phyloP scores from a whole-genome alignment of 257 asterid genomes.

The Anisodus acutangulus region DNA sequence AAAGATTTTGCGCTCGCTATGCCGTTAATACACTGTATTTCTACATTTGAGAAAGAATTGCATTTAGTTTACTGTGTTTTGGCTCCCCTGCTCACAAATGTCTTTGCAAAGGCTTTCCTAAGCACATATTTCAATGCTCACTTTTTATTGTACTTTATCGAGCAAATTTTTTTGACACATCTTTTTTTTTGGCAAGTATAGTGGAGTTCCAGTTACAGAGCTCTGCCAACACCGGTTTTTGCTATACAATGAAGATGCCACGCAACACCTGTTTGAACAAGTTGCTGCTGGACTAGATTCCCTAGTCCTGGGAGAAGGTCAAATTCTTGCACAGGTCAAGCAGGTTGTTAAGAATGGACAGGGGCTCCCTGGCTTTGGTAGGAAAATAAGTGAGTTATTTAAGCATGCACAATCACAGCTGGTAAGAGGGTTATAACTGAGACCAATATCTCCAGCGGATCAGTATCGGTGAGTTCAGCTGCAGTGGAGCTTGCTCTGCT shows the following conservation, averaged over 20 bases:
- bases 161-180: conserved; percentile 24
- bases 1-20: not conserved
- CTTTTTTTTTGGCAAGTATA: conserved; percentile 58
- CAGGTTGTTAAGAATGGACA: conserved; percentile 82
- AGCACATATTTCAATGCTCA: not conserved
- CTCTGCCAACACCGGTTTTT: conserved; percentile 64
- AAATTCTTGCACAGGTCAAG: conserved; percentile 90
- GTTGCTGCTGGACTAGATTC: conserved; percentile 95
- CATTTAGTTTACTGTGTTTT: not conserved
- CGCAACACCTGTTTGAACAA: conserved; percentile 73
- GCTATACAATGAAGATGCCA: conserved; percentile 72
- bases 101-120: not conserved
- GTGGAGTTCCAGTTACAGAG: conserved; percentile 80
- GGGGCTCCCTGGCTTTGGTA: conserved; percentile 81
- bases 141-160: not conserved
- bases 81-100: not conserved
- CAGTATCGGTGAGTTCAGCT: conserved; percentile 95
- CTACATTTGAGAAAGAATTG: not conserved
- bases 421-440: conserved; percentile 94
- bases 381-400: conserved; percentile 76
- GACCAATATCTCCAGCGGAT: conserved; percentile 79
- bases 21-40: not conserved
- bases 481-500: conserved; percentile 89
- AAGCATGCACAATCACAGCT: conserved; percentile 73
- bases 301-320: conserved; percentile 94